phyloP scores from a whole-genome alignment of 306 rosid species.

The Purshia tridentata region DNA sequence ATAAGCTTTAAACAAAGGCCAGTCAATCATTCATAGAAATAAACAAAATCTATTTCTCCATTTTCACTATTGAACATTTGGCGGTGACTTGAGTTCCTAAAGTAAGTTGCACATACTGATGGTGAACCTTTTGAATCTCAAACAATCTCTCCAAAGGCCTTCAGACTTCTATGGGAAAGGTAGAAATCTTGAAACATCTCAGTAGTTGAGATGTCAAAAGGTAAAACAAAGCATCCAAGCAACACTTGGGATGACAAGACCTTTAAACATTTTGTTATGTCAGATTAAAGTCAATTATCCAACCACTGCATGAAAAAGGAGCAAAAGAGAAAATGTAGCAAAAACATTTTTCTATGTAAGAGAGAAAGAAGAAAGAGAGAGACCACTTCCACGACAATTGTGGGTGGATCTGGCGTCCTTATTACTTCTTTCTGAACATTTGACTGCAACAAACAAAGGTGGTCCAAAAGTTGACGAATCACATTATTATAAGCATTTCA shows the following conservation, averaged over 20 bases:
- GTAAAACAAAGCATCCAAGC: background rate
- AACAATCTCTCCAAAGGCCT: background rate
- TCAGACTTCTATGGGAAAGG: background rate
- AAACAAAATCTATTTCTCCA: background rate
- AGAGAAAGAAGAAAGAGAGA: conserved; percentile 10
- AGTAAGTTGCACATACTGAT: background rate
- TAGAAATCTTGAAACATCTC: background rate
- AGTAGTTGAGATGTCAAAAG: background rate
- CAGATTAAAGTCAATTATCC: background rate
- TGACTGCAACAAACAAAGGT: conserved; percentile 40
- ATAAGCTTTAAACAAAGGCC: background rate
- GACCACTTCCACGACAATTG: conserved; percentile 61
- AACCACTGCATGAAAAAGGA: background rate
- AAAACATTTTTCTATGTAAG: background rate
- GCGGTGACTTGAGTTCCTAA: background rate
- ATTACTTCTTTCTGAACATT: conserved; percentile 62
- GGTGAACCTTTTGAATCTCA: background rate
- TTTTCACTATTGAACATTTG: background rate
- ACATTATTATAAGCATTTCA: no score
- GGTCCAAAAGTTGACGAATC: background rate
- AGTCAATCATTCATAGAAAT: background rate
- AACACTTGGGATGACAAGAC: background rate
- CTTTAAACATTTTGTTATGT: background rate
- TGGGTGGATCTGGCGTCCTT: conserved; percentile 73
- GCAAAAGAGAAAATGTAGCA: background rate